Evolutionary conservation across 2,329 filamentous ascomycete species (phyloP).

Genomic region (Cercospora sp.): DNA sequence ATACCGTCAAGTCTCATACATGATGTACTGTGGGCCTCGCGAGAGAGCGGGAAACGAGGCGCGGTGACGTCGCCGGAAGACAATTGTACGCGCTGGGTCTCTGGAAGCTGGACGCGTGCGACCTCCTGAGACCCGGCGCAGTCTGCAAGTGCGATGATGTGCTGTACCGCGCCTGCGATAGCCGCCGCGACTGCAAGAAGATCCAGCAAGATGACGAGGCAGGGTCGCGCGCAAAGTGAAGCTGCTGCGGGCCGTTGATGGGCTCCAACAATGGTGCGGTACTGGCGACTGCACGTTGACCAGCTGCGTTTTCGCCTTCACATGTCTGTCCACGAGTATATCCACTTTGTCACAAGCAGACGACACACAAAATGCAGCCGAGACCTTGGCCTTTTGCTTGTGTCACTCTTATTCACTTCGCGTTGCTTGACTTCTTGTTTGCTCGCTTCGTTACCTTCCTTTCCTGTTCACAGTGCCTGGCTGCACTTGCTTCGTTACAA

Average conservation of each 20-base stretch:
- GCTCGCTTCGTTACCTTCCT: background rate
- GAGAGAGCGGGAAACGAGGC: background rate
- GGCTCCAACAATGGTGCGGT: background rate
- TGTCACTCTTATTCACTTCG: conserved; percentile 2
- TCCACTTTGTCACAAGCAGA: background rate
- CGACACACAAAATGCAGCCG: background rate
- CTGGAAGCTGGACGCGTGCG: background rate
- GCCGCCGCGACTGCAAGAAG: conserved; percentile 2
- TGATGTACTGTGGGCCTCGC: background rate
- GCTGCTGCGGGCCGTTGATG: background rate
- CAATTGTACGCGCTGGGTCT: background rate
- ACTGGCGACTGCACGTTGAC: background rate
- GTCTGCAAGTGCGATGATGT: background rate
- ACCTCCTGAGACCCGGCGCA: conserved; percentile 1
- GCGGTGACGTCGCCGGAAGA: background rate
- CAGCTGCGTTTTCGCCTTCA: background rate
- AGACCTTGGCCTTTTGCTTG: conserved; percentile 5
- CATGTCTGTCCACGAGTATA: background rate
- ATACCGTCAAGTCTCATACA: background rate
- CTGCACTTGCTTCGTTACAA: background rate
- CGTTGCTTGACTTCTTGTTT: background rate
- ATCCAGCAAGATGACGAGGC: background rate
- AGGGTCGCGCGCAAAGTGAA: background rate
- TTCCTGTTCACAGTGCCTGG: background rate
- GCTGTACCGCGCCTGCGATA: conserved; percentile 2